Evolutionary conservation across 2,329 filamentous ascomycete species (phyloP).

Genomic region (Xylariaceae sp.): DNA sequence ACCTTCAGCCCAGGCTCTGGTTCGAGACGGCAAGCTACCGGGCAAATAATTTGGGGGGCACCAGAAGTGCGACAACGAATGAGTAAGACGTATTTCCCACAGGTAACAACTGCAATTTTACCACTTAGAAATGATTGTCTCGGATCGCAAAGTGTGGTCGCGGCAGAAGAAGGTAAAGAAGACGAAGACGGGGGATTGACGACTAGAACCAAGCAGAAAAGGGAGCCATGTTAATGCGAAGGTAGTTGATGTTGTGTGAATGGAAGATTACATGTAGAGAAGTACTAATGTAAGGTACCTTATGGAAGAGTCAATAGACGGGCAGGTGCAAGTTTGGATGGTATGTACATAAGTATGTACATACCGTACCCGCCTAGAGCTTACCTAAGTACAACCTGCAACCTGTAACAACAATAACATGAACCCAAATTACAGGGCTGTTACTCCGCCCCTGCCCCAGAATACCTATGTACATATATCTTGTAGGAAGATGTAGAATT

Average conservation of each 20-base stretch:
- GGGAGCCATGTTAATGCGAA: background rate
- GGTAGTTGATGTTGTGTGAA: too few relatives aligned
- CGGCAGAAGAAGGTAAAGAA: background rate
- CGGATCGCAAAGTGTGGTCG: conserved; percentile 12
- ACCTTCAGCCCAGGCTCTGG: conserved; percentile 19
- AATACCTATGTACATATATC: too few relatives aligned
- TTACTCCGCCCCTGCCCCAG: background rate
- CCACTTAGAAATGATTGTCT: conserved; percentile 7
- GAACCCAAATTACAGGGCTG: background rate
- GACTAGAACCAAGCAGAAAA: background rate
- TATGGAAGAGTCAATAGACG: background rate
- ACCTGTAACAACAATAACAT: background rate
- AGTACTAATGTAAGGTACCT: too few relatives aligned
- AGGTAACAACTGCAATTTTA: conserved; percentile 19
- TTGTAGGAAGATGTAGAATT: too few relatives aligned
- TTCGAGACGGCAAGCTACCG: conserved; percentile 27
- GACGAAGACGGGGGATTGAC: background rate
- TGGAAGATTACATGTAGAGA: too few relatives aligned
- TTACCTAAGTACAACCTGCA: too few relatives aligned
- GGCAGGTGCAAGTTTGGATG: background rate
- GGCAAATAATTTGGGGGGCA: conserved; percentile 20
- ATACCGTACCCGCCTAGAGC: background rate
- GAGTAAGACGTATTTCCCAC: conserved; percentile 18
- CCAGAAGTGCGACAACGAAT: conserved; percentile 24
- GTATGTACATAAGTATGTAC: background rate